Evolutionary conservation across 345 rosid species (phyloP).

Genomic region (Zanthoxylum bungeanum): DNA sequence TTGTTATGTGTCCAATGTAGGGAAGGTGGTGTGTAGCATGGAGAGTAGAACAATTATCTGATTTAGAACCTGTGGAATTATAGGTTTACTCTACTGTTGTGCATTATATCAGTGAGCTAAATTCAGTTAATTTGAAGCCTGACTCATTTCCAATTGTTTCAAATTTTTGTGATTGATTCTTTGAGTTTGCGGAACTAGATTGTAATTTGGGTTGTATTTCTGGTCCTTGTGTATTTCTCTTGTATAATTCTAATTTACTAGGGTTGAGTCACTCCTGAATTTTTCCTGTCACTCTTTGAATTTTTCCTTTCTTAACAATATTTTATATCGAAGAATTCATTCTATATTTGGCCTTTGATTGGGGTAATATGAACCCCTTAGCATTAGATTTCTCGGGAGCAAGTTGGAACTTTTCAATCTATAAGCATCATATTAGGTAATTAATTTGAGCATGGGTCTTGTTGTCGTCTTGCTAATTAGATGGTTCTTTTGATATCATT

Average conservation of each 20-base stretch:
- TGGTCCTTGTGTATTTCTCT: not conserved
- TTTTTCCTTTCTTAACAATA: not conserved
- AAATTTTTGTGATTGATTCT: not conserved
- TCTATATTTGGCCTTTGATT: not conserved
- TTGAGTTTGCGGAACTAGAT: not conserved
- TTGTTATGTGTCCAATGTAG: not conserved
- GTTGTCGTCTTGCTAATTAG: not conserved
- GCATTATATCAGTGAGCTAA: not conserved
- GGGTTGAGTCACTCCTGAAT: not conserved
- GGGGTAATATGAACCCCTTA: not conserved
- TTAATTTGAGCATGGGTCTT: not conserved
- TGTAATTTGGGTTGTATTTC: not conserved
- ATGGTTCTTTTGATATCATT: slow-evolving; percentile 11
- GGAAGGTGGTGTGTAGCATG: not conserved
- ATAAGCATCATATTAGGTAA: not conserved
- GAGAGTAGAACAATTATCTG: not conserved
- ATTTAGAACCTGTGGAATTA: not conserved
- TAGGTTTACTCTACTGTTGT: not conserved
- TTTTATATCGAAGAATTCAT: not conserved
- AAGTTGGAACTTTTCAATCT: not conserved
- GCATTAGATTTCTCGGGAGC: not conserved
- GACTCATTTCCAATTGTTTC: slow-evolving; percentile 1
- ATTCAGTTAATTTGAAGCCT: not conserved
- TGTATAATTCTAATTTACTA: not conserved
- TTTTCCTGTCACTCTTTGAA: not conserved